Conservation (phyloP, 1,284 basidiomycete genomes). For the Singerocomus rubriflavus region DNA sequence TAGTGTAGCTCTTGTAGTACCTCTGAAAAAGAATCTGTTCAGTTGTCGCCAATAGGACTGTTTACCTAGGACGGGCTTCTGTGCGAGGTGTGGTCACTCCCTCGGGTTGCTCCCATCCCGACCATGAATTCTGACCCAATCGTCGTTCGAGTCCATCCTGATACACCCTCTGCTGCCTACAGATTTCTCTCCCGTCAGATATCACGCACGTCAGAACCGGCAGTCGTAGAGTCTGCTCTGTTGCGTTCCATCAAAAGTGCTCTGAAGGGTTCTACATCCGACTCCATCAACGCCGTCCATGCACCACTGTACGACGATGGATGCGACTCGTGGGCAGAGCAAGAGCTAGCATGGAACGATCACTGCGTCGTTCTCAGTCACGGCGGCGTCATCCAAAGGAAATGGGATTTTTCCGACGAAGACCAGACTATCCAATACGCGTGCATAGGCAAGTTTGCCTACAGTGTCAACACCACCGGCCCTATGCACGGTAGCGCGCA, state of each 20-base stretch:
- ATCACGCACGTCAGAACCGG: conserved; percentile 8
- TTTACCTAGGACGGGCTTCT: not conserved
- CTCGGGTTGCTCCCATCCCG: not conserved
- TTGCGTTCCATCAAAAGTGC: conserved; percentile 50
- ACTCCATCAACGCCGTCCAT: conserved; percentile 37
- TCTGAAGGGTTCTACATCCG: conserved; percentile 48
- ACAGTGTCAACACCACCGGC: conserved; percentile 35
- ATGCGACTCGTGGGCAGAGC: conserved; percentile 39
- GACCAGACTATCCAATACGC: conserved; percentile 73
- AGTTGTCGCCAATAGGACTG: conserved; percentile 11
- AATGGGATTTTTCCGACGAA: conserved; percentile 73
- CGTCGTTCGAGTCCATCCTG: conserved; percentile 37
- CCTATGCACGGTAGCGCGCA: conserved; percentile 38
- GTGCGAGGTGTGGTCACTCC: too few relatives aligned
- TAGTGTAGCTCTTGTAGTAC: conserved; percentile 31
- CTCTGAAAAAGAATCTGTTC: conserved; percentile 10
- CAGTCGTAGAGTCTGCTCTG: conserved; percentile 39
- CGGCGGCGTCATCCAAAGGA: conserved; percentile 68
- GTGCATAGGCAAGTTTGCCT: conserved; percentile 70
- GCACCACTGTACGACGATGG: conserved; percentile 36
- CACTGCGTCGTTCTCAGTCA: conserved; percentile 64
- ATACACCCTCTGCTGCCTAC: conserved; percentile 33
- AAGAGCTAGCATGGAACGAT: conserved; percentile 70
- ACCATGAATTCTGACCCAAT: conserved; percentile 24
- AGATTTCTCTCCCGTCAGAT: conserved; percentile 21